Evolutionary conservation across 495 filamentous ascomycete species (phyloP), one percentile per base, ranked within the genome.

Genomic region (Stereocaulon alpinum): DNA sequence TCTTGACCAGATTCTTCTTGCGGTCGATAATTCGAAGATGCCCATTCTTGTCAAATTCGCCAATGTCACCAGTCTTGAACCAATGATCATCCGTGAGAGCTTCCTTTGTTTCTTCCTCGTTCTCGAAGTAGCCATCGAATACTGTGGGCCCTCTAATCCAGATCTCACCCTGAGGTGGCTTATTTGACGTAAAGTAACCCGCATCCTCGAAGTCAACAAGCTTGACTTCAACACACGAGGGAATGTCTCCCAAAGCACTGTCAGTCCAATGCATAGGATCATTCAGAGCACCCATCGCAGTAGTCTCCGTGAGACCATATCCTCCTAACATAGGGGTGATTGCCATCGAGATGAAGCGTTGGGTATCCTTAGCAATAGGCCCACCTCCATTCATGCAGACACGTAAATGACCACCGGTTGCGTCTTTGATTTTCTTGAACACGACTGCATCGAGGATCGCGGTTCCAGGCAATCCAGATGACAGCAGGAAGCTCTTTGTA

Each of bases 271-370:
- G 86, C 63, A 85, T 69, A 5, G 93, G 93, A 70, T 91, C 90
- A 76, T 89, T 94, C 20, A 98, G 76, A 18, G 85, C 83, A 64
- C 93, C 94, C 89, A 96, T 96, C 50, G 91, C 93, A 24, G 85
- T 80, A 4, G 93, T 98, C 74, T 98, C 93, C 5, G 93, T 98
- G 66, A 97, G 78, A 52, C 93, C 93, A 68, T 98, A 98, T n/a
- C 93, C 93, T 61, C 81, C 82, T 61, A 94, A 84, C 89, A 94
- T 92, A 37, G 89, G 88, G 56, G 83, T 82, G 66, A 94, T 89
- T 42, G 87, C 86, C 84, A 92, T 85, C 52, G 87, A 91, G 65
- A 95, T 81, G 78, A 95, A 95, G 51, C 81, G 79, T 64, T 92
- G 88, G 9, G 89, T 95, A 34, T 93, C 89, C 71, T 85, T 91